Conservation (phyloP, 1,139 yeast species). For the Candida tunisiensis region DNA sequence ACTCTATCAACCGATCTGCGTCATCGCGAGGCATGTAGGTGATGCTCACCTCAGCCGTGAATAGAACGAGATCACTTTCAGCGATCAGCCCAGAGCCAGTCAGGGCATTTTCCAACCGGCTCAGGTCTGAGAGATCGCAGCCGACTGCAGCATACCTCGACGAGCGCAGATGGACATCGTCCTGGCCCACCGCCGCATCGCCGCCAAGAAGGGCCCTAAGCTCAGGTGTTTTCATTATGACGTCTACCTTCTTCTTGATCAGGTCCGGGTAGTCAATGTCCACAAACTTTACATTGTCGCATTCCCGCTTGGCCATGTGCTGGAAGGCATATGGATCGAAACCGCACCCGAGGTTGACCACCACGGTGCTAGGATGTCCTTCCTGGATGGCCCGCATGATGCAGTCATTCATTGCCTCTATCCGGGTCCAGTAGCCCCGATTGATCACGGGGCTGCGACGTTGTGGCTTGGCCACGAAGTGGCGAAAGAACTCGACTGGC, state of each 20-base stretch:
- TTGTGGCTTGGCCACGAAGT: slow-evolving; percentile 51
- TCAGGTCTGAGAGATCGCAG: slow-evolving; percentile 45
- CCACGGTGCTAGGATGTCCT: slow-evolving; percentile 11
- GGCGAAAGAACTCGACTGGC: slow-evolving; percentile 35
- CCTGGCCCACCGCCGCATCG: slow-evolving; percentile 5
- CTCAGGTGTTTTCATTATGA: slow-evolving; percentile 34
- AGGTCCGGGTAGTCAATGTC: slow-evolving; percentile 70
- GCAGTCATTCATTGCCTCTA: slow-evolving; percentile 47
- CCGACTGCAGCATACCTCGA: slow-evolving; percentile 42
- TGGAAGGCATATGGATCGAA: slow-evolving; percentile 50
- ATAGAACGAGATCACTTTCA: slow-evolving; percentile 29
- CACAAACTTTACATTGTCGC: slow-evolving; percentile 29
- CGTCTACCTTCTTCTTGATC: slow-evolving; percentile 32
- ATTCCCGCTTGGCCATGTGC: slow-evolving; percentile 17
- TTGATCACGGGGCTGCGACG: slow-evolving; percentile 70
- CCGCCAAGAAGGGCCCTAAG: slow-evolving; percentile 31
- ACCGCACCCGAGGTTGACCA: slow-evolving; percentile 71
- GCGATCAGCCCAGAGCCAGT: slow-evolving; percentile 13
- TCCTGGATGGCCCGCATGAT: slow-evolving; percentile 19
- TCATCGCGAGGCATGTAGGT: slow-evolving; percentile 60
- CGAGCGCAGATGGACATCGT: slow-evolving; percentile 24
- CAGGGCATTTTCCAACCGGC: slow-evolving; percentile 25
- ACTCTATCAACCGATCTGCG: slow-evolving; percentile 48
- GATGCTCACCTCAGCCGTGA: slow-evolving; percentile 68
- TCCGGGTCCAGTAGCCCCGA: slow-evolving; percentile 71